Percentiles rank a stretch among this genome's conserved stretches.
Evolutionary conservation across 2,329 filamentous ascomycete species (phyloP).

Genomic region (Epichloe sibirici): DNA sequence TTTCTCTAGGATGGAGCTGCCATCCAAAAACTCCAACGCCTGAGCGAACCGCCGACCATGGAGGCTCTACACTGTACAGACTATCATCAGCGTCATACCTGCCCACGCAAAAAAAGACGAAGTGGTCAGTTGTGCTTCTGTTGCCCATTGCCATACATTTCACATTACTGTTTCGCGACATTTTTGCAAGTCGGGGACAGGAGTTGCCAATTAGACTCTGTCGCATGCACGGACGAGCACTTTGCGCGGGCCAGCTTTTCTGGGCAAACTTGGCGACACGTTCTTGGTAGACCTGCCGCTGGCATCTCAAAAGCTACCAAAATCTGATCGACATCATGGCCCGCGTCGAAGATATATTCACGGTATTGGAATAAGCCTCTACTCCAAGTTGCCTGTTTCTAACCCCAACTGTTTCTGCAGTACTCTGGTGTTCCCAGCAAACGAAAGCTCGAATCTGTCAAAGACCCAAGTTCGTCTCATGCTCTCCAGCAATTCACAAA

Average conservation of each 20-base stretch:
- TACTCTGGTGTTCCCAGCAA: constrained; percentile 40
- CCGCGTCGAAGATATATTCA: constrained; percentile 48
- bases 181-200: no score
- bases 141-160: no score
- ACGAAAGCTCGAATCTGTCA: constrained; percentile 49
- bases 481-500: background rate
- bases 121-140: no score
- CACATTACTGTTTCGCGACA: no score
- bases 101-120: no score
- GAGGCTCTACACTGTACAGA: no score
- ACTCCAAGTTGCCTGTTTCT: background rate
- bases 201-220: no score
- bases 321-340: constrained; percentile 27
- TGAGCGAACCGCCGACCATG: background rate
- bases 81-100: no score
- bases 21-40: background rate
- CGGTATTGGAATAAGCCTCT: constrained; percentile 20
- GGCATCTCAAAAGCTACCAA: background rate
- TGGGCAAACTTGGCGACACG: background rate
- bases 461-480: constrained; percentile 44
- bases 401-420: constrained; percentile 11
- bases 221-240: no score
- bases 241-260: background rate
- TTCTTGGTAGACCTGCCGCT: background rate
- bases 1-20: background rate